Percentiles rank a stretch among this genome's conserved stretches.
Evolutionary conservation across 2,329 filamentous ascomycete species (phyloP).

Genomic region (Ophiostoma angusticollis): DNA sequence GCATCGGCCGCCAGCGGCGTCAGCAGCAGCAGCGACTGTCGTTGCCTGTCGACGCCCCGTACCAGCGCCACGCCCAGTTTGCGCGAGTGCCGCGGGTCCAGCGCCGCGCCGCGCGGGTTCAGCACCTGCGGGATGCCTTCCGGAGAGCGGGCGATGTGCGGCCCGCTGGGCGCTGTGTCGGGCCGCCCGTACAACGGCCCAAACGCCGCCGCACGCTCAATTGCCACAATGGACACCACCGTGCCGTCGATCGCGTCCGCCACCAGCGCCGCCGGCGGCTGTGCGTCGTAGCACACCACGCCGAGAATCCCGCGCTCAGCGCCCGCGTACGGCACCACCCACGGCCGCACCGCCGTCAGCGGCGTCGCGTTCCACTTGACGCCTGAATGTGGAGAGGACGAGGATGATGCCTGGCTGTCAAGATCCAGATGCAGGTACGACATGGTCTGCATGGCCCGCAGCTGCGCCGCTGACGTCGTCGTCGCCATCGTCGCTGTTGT

Average conservation of each 20-base stretch:
- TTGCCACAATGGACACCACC: constrained; percentile 52
- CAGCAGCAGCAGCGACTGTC: constrained; percentile 47
- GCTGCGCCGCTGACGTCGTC: constrained; percentile 49
- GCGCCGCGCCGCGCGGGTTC: constrained; percentile 36
- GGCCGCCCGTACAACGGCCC: no score
- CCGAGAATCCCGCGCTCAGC: constrained; percentile 43
- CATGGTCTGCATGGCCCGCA: constrained; percentile 65
- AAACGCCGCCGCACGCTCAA: constrained; percentile 43
- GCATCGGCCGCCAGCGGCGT: constrained; percentile 34
- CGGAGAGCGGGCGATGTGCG: constrained; percentile 26
- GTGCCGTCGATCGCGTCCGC: constrained; percentile 56
- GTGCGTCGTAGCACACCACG: constrained; percentile 55
- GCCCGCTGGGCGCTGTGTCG: not conserved
- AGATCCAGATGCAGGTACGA: constrained; percentile 55
- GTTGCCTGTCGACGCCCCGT: constrained; percentile 50
- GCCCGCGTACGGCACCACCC: constrained; percentile 47
- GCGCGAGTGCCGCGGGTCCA: constrained; percentile 47
- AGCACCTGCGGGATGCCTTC: constrained; percentile 51
- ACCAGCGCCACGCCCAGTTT: constrained; percentile 55
- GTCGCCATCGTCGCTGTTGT: no score
- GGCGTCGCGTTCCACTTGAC: constrained; percentile 39
- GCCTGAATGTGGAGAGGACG: constrained; percentile 8
- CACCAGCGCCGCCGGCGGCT: constrained; percentile 44
- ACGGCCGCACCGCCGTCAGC: constrained; percentile 44
- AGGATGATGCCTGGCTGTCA: not conserved